A percentile compares a stretch with the other conserved stretches of the same genome.
These are phyloP conservation scores for carrot (Daucus carota) DNA, from an alignment of 129 eudicot species.

Conservation along the genomic window DH1_v3.0 NC_030386.2:31046501-31047000, in stretches of 20 bases:
- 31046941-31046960: too few relatives aligned
- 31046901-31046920: too few relatives aligned
- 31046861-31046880: too few relatives aligned
- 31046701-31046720: not conserved
- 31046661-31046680: not conserved
- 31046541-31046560: not conserved
- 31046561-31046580: not conserved
- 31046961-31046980: too few relatives aligned
- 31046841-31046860: not conserved
- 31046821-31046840: not conserved
- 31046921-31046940: too few relatives aligned
- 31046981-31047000: too few relatives aligned
- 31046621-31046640: not conserved
- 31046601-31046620: conserved; percentile 11
- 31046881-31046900: too few relatives aligned
- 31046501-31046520: conserved; percentile 23
- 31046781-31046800: not conserved
- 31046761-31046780: not conserved
- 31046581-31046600: not conserved
- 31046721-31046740: not conserved
- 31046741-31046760: not conserved
- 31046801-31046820: not conserved
- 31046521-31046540: conserved; percentile 12
- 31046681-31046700: conserved; percentile 9
- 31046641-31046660: conserved; percentile 1